Conservation (phyloP, 1,284 basidiomycete genomes). For the Tilletia walkeri region DNA sequence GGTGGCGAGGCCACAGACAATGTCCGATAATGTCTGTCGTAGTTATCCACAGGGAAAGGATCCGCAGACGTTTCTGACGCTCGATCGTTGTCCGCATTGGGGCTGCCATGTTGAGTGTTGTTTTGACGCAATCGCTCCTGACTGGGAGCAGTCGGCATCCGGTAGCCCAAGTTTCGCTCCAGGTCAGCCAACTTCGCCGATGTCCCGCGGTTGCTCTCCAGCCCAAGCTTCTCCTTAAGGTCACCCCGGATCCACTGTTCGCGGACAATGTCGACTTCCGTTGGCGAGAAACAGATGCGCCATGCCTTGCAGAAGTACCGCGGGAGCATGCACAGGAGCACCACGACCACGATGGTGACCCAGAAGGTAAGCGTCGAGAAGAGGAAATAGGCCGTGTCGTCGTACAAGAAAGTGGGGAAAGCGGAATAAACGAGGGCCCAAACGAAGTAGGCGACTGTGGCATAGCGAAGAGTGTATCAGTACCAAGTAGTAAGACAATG, state of each 20-base stretch:
- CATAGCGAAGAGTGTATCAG: background rate
- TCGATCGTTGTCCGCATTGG: slow-evolving; percentile 32
- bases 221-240: slow-evolving; percentile 43
- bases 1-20: slow-evolving; percentile 21
- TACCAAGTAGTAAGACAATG: background rate
- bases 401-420: slow-evolving; percentile 34
- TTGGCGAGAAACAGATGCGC: slow-evolving; percentile 38
- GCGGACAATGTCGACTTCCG: slow-evolving; percentile 45
- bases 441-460: slow-evolving; percentile 34
- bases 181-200: slow-evolving; percentile 24
- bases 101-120: slow-evolving; percentile 24
- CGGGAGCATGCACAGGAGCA: slow-evolving; percentile 41
- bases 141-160: slow-evolving; percentile 27
- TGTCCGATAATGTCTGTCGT: slow-evolving; percentile 29
- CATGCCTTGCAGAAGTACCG: slow-evolving; percentile 43
- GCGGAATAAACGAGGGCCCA: slow-evolving; percentile 48
- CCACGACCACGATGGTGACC: slow-evolving; percentile 39
- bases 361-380: slow-evolving; percentile 46
- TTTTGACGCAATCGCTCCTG: slow-evolving; percentile 11
- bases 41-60: slow-evolving; percentile 29
- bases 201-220: slow-evolving; percentile 18
- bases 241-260: slow-evolving; percentile 46
- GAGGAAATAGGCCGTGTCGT: slow-evolving; percentile 38
- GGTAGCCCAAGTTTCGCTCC: slow-evolving; percentile 27
- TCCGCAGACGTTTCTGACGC: slow-evolving; percentile 38